A percentile compares a stretch with the other conserved stretches of the same genome.
These are phyloP conservation scores for Apiotrichum mycotoxinovorans DNA, from an alignment of 1,284 basidiomycete species.

Conservation along the genomic window DNA sequence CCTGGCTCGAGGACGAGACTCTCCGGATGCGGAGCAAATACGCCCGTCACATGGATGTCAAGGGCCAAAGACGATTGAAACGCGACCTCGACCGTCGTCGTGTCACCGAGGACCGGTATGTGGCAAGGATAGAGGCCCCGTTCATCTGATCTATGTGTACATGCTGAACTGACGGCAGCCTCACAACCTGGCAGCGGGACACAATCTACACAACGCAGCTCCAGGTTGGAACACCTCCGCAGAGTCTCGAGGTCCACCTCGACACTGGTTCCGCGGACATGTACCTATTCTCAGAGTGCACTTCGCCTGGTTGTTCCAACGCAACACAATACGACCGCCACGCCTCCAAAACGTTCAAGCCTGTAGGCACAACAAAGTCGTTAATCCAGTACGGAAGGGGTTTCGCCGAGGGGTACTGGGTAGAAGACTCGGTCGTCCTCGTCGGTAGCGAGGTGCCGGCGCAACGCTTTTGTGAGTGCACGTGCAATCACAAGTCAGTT, in stretches of 20 bases:
- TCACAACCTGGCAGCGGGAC: slow-evolving; percentile 5
- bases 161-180: slow-evolving; percentile 3
- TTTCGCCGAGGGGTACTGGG: slow-evolving; percentile 65
- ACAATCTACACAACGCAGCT: slow-evolving; percentile 41
- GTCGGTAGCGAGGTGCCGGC: slow-evolving; percentile 69
- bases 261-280: slow-evolving; percentile 55
- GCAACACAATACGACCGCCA: slow-evolving; percentile 32
- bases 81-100: not conserved
- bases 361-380: slow-evolving; percentile 53
- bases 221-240: slow-evolving; percentile 49
- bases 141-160: not conserved
- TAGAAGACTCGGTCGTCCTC: slow-evolving; percentile 68
- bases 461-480: slow-evolving; percentile 59
- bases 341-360: slow-evolving; percentile 33
- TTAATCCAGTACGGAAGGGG: slow-evolving; percentile 80
- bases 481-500: not conserved
- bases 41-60: not conserved
- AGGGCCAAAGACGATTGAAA: not conserved
- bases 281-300: slow-evolving; percentile 35
- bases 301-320: slow-evolving; percentile 31
- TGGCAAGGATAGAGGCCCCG: not conserved
- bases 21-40: not conserved
- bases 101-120: not conserved
- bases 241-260: slow-evolving; percentile 52
- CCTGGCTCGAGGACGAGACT: not conserved